phyloP scores from a whole-genome alignment of 306 rosid species.

The Boehmeria nivea region DNA sequence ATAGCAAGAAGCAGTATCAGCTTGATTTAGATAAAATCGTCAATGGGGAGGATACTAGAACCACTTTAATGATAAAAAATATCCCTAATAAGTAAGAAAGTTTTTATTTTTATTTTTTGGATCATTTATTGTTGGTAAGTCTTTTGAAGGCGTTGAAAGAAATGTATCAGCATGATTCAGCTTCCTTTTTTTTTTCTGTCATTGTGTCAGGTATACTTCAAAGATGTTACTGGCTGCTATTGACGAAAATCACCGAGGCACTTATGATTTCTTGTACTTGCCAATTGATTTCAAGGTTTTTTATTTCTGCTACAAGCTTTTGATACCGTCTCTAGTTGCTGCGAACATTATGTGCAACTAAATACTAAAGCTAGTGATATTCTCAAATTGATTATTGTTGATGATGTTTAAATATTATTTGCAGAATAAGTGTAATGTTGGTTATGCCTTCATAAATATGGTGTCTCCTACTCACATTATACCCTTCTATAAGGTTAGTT shows the following conservation, averaged over 20 bases:
- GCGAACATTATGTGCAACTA: no score
- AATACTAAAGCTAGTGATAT: neutral
- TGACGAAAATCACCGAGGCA: constrained; percentile 78
- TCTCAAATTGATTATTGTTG: no score
- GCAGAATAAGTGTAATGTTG: constrained; percentile 97
- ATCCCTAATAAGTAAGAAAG: constrained; percentile 84
- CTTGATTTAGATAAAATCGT: constrained; percentile 83
- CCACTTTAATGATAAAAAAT: constrained; percentile 92
- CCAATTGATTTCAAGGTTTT: constrained; percentile 88
- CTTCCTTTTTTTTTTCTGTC: constrained; percentile 9
- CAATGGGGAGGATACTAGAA: constrained; percentile 77
- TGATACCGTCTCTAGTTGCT: neutral
- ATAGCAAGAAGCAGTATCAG: constrained; percentile 80
- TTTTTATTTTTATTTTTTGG: neutral
- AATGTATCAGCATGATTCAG: constrained; percentile 15
- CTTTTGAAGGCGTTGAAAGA: no score
- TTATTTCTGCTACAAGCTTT: constrained; percentile 14
- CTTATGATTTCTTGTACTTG: constrained; percentile 81
- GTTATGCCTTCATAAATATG: constrained; percentile 97
- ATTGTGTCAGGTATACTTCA: constrained; percentile 65
- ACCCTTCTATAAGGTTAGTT: constrained; percentile 67
- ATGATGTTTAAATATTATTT: no score
- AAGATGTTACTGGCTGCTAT: constrained; percentile 89
- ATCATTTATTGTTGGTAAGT: neutral
- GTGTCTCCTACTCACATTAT: constrained; percentile 79